phyloP scores from a whole-genome alignment of 306 rosid species.

The Vigna trinervia region DNA sequence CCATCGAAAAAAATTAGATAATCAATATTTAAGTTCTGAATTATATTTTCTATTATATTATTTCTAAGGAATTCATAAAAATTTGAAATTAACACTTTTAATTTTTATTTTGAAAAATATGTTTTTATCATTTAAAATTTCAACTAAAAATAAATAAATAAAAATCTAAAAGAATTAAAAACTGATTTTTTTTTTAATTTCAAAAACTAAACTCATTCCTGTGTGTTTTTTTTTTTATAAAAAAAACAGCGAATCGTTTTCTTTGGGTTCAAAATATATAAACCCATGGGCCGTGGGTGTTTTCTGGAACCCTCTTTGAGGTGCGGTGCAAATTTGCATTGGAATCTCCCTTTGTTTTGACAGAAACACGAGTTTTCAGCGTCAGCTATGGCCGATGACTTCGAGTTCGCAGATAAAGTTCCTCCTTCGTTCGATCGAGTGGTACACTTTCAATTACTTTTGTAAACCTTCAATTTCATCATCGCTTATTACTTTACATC shows the following conservation, averaged over 20 bases:
- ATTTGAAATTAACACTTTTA: too few species aligned
- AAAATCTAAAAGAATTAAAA: too few species aligned
- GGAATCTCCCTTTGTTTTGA: background rate
- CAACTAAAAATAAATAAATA: too few species aligned
- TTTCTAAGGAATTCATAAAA: too few species aligned
- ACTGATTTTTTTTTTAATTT: too few species aligned
- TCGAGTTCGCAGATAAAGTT: slow-evolving; percentile 47
- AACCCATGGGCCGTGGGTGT: background rate
- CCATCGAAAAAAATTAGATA: too few species aligned
- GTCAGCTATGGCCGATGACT: slow-evolving; percentile 58
- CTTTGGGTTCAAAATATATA: background rate
- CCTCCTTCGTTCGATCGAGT: slow-evolving; percentile 59
- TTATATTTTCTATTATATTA: too few species aligned
- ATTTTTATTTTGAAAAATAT: too few species aligned
- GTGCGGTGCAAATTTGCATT: background rate
- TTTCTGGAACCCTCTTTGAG: slow-evolving; percentile 23
- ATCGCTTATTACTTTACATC: background rate
- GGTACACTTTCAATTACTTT: slow-evolving; percentile 37
- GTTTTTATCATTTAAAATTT: too few species aligned
- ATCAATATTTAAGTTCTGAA: too few species aligned
- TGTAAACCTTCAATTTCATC: background rate
- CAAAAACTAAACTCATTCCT: too few species aligned
- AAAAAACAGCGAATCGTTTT: background rate
- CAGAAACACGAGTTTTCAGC: slow-evolving; percentile 14
- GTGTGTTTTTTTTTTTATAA: too few species aligned